Evolutionary conservation across 495 filamentous ascomycete genomes (phyloP), one percentile per base, ranked within the genome.

Genomic region (Amniculicola lignicola): DNA sequence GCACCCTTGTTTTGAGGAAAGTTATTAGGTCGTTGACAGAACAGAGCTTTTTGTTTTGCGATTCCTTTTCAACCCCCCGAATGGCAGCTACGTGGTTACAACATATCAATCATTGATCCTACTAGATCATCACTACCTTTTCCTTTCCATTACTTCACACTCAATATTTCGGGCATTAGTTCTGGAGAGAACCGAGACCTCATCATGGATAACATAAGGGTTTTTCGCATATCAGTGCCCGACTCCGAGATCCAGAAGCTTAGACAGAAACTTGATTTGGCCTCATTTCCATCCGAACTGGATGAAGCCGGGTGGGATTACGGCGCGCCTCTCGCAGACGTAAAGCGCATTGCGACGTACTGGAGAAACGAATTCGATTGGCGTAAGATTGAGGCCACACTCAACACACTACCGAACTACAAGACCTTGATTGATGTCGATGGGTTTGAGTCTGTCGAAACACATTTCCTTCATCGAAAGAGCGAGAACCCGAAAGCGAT

Each of bases 291-390:
- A 2, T 24, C 62, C 2, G 70, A 79, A 44, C 45, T 70, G 9
- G 61, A 64, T 6, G 57, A 43, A n/a, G 60, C 65, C 7, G 63
- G 61, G 38, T 75, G 72, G 70, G 63, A 66, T 25, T 68, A 69
- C 55, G 78, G 78, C 7, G 67, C 74, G 2, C 78, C 79, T 22
- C 65, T 80, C 12, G 59, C 69, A 3, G 79, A 79, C 37, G 65
- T 82, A 14, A 79, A 77, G 56, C 70, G 76, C 19, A 51, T 82
- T 21, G 66, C 71, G 0, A 61, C 70, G n/a, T 71, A 79, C 61
- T 82, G 79, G 81, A 53, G 69, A 44, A 55, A 74, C 38, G 66
- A 66, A 6, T 72, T 61, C 49, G 63, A 70, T 46, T 72, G 67
- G 67, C 23, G 60, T 37, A 50, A 47, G 9, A 37, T 46, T 14